Evolutionary conservation across 139 green algal species (phyloP), one percentile per base, ranked within the genome.

Genomic region (Diplosphaera chodatii): DNA sequence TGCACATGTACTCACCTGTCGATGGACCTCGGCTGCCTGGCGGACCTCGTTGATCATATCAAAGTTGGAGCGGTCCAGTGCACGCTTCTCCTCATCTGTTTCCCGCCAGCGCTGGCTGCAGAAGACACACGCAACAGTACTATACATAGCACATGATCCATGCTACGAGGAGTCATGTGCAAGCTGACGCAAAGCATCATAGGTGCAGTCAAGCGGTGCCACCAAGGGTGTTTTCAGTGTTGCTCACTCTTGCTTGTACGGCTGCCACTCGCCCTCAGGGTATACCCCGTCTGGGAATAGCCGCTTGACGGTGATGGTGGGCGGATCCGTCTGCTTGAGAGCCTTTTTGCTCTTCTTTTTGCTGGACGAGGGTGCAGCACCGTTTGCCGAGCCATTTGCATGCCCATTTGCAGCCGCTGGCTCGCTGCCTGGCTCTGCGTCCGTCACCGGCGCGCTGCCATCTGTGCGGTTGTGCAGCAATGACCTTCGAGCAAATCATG

Each of bases 21-120:
- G 80, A 77, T 99, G 95, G 55, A 99, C 96, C 82, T 99, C 95
- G 6, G 95, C 92, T 13, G 90, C 92, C 66, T 96, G 87, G 4
- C 95, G 79, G 25, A 97, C 89, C 32, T 98, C 89, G 69, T 98
- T 96, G 75, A 97, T 84, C 79, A 97, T 92, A 74, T 94, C 85
- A 23, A 72, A 64, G 37, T 93, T 69, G 63, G 96, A 74, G 15
- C 89, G 77, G 64, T 96, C 88, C 67, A 89, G 75, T 74, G 94
- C 89, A 0, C 93, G 82, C 84, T 94, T 97, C 84, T 99, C 95
- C n/a, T 83, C 95, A 34, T 72, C 89, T 3, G 89, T 98, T 70
- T 94, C 86, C 4, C 95, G 86, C 94, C 92, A 97, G 55, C 88
- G 74, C 80, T 98, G 96, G 77, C 89, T 87, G 76, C 84, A 22